Evolutionary conservation across 768 basidiomycete genomes (phyloP).

Genomic region (Antrodiella citrinella): DNA sequence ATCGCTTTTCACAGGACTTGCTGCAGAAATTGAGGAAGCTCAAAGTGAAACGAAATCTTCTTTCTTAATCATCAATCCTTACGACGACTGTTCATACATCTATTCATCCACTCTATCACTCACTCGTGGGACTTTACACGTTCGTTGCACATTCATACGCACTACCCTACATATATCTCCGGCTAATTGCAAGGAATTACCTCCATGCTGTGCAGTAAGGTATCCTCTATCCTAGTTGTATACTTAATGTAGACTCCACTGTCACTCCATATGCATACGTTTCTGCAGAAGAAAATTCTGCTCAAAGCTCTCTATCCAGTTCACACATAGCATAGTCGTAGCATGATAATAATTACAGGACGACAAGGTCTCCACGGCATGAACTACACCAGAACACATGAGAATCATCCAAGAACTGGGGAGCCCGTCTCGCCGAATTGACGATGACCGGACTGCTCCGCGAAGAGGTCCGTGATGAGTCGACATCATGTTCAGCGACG

Average conservation of each 20-base stretch:
- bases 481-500: slow-evolving; percentile 18
- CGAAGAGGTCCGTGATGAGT: not conserved
- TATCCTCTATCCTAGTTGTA: not conserved
- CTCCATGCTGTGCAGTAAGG: not conserved
- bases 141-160: slow-evolving; percentile 9
- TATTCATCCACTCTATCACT: not conserved
- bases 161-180: not conserved
- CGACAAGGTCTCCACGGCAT: slow-evolving; percentile 75
- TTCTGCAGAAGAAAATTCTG: not conserved
- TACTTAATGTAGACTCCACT: not conserved
- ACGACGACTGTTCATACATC: too few species aligned
- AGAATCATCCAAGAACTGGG: slow-evolving; percentile 81
- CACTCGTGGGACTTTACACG: slow-evolving; percentile 10
- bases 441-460: not conserved
- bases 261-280: not conserved
- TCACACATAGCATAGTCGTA: not conserved
- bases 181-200: not conserved
- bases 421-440: slow-evolving; percentile 26
- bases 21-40: slow-evolving; percentile 45
- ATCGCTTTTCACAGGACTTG: slow-evolving; percentile 20
- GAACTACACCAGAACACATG: slow-evolving; percentile 88
- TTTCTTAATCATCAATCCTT: slow-evolving; percentile 14
- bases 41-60: slow-evolving; percentile 39
- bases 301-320: not conserved
- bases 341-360: slow-evolving; percentile 36